phyloP scores from a whole-genome alignment of 805 yeast genomes.

The Ogataea zsoltii region DNA sequence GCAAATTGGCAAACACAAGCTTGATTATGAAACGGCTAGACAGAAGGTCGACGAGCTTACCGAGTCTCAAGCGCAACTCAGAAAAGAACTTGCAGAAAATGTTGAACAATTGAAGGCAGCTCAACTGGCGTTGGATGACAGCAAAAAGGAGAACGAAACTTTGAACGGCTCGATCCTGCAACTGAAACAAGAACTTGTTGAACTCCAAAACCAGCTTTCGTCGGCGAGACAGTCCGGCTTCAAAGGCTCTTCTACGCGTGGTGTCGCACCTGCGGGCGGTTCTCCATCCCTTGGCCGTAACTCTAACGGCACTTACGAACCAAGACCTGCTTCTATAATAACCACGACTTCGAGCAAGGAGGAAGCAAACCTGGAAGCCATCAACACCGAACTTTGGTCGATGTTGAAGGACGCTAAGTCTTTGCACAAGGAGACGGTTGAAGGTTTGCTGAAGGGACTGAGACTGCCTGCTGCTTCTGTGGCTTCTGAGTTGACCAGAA shows the following conservation, averaged over 20 bases:
- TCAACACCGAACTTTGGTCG: slow-evolving; percentile 73
- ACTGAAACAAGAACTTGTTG: slow-evolving; percentile 43
- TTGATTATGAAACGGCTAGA: slow-evolving; percentile 58
- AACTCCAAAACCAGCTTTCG: slow-evolving; percentile 33
- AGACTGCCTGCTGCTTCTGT: slow-evolving; percentile 85
- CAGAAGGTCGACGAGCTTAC: slow-evolving; percentile 60
- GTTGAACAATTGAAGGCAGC: slow-evolving; percentile 63
- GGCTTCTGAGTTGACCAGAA: slow-evolving; percentile 77
- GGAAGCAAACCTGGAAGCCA: slow-evolving; percentile 57
- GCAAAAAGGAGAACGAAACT: slow-evolving; percentile 65
- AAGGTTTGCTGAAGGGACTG: slow-evolving; percentile 80
- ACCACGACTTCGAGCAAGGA: slow-evolving; percentile 51
- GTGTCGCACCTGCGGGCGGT: slow-evolving; percentile 30
- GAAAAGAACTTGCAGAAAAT: slow-evolving; percentile 60
- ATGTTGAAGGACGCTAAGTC: slow-evolving; percentile 69
- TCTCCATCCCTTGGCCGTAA: slow-evolving; percentile 21
- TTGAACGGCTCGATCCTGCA: slow-evolving; percentile 61
- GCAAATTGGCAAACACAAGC: slow-evolving; percentile 55
- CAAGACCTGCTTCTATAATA: slow-evolving; percentile 63
- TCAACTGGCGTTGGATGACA: slow-evolving; percentile 55
- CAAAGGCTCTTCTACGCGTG: slow-evolving; percentile 22
- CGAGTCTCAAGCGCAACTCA: slow-evolving; percentile 60
- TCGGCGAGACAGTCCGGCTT: slow-evolving; percentile 20
- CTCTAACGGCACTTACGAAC: slow-evolving; percentile 40
- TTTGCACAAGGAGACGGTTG: slow-evolving; percentile 80